Conservation (phyloP, 306 rosid genomes). For the Comarum palustre region DNA sequence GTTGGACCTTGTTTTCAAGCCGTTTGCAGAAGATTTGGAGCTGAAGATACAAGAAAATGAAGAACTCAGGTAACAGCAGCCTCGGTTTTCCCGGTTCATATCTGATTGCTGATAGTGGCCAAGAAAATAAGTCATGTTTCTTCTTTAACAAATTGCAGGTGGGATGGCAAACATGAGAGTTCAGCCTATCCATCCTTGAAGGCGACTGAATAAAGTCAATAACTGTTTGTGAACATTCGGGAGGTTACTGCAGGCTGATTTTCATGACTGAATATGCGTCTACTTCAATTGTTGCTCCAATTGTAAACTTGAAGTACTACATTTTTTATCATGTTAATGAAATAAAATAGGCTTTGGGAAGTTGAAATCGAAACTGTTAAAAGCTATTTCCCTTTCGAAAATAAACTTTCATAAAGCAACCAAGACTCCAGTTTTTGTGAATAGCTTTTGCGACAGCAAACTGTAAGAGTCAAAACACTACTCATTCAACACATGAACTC, state of each 20-base stretch:
- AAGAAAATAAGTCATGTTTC: background rate
- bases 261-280: background rate
- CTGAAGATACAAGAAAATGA: constrained; percentile 62
- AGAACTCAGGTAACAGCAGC: constrained; percentile 49
- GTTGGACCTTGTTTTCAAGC: constrained; percentile 57
- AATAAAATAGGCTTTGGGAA: background rate
- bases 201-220: background rate
- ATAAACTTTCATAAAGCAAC: background rate
- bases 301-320: background rate
- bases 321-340: background rate
- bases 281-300: background rate
- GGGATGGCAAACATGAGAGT: constrained; percentile 74
- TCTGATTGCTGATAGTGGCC: background rate
- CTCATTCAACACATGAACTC: background rate
- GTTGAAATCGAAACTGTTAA: background rate
- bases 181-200: constrained; percentile 48
- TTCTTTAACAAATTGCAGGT: constrained; percentile 44
- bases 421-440: background rate
- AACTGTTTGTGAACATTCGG: constrained; percentile 3
- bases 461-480: background rate
- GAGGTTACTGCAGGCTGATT: background rate
- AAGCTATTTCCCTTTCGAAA: background rate
- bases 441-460: background rate
- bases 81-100: background rate
- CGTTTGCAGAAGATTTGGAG: constrained; percentile 63